Percentiles rank a stretch among this genome's conserved stretches.
phyloP scores from a whole-genome alignment of 2,329 filamentous ascomycete genomes.

The Alternaria arborescens region DNA sequence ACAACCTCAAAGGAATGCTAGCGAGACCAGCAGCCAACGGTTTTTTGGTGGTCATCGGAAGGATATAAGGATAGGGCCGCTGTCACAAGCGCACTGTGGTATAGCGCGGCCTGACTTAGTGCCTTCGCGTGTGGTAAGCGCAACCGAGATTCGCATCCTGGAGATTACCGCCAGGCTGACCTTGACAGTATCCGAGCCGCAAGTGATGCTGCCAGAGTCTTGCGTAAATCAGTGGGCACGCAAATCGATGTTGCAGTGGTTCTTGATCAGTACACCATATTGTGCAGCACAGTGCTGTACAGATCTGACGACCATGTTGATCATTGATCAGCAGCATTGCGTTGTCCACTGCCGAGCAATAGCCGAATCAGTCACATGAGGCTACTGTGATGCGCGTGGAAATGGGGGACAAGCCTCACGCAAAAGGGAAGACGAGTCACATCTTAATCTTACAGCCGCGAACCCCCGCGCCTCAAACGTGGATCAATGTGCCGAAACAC shows the following conservation, averaged over 20 bases:
- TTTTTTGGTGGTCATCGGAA: constrained; percentile 5
- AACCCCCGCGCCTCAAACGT: constrained; percentile 1
- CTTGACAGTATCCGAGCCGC: background rate
- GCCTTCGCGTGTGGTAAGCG: constrained; percentile 18
- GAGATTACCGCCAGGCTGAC: constrained; percentile 16
- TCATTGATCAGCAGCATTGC: background rate
- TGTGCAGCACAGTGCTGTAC: background rate
- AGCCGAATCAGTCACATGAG: constrained; percentile 16
- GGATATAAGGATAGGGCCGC: constrained; percentile 13
- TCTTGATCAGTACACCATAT: background rate
- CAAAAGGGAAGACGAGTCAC: constrained; percentile 9
- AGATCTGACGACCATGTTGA: constrained; percentile 4
- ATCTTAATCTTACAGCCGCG: constrained; percentile 10
- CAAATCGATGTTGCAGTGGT: background rate
- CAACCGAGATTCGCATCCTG: constrained; percentile 16
- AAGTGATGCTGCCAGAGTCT: background rate
- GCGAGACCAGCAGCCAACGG: constrained; percentile 1
- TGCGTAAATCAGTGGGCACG: background rate
- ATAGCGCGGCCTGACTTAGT: constrained; percentile 10
- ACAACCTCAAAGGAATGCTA: background rate
- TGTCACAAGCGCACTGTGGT: constrained; percentile 16
- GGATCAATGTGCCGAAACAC: constrained; percentile 5
- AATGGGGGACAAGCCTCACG: constrained; percentile 10
- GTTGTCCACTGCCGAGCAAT: constrained; percentile 14
- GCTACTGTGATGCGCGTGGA: constrained; percentile 8